Conservation (phyloP, 805 yeast genomes). For the Scheffersomyces ergatensis region DNA sequence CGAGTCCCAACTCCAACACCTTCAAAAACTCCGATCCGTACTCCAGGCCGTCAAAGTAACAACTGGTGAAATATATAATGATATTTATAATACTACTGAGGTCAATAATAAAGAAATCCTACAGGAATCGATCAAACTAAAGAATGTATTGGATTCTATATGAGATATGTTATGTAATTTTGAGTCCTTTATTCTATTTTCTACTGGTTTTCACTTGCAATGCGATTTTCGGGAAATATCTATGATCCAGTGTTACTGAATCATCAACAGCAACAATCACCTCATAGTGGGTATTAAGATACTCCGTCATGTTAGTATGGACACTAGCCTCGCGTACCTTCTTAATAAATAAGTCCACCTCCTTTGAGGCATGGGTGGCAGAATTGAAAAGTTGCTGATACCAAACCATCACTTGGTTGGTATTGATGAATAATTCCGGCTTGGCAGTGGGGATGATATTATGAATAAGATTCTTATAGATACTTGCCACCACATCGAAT, state of each 20-base stretch:
- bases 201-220: slow-evolving; percentile 1
- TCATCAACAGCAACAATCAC: no score
- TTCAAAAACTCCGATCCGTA: slow-evolving; percentile 26
- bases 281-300: no score
- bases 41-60: slow-evolving; percentile 27
- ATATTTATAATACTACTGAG: slow-evolving; percentile 16
- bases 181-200: no score
- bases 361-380: no score
- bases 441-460: slow-evolving; percentile 2
- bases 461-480: slow-evolving; percentile 1
- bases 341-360: no score
- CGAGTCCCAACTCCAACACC: slow-evolving; percentile 10
- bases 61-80: slow-evolving; percentile 23
- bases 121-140: slow-evolving; percentile 4
- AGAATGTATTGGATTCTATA: slow-evolving; percentile 3
- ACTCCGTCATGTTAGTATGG: no score
- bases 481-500: slow-evolving; percentile 1
- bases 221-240: slow-evolving; percentile 21
- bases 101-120: slow-evolving; percentile 13
- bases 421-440: slow-evolving; percentile 1
- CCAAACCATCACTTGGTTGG: slow-evolving; percentile 13
- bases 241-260: no score
- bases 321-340: no score
- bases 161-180: background rate
- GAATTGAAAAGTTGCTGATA: slow-evolving; percentile 14